phyloP scores from a whole-genome alignment of 305 asterid genomes.

The Fraxinus latifolia region DNA sequence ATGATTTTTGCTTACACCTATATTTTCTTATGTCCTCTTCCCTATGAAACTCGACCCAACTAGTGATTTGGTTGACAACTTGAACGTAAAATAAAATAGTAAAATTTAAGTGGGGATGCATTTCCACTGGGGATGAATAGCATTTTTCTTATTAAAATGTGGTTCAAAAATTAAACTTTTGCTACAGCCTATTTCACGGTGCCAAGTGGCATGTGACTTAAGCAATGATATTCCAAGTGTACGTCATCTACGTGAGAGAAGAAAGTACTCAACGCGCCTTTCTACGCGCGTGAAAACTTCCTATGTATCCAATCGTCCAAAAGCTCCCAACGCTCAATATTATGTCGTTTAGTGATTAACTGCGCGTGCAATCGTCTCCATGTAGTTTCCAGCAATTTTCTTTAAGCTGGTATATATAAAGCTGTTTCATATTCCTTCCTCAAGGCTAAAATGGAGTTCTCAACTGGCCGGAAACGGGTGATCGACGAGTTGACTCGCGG shows the following conservation, averaged over 20 bases:
- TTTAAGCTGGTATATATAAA: background rate
- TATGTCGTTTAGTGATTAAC: background rate
- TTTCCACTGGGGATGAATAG: too few species aligned
- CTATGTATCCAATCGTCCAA: background rate
- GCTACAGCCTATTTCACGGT: background rate
- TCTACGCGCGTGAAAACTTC: background rate
- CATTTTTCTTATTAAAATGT: too few species aligned
- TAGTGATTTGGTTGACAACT: background rate
- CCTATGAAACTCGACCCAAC: too few species aligned
- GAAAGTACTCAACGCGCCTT: conserved; percentile 27
- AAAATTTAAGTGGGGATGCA: too few species aligned
- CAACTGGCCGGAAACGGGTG: conserved; percentile 28
- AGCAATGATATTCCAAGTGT: conserved; percentile 9
- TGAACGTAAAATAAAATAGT: background rate
- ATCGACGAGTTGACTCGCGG: conserved; percentile 47
- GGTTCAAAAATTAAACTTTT: too few species aligned
- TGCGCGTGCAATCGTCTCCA: conserved; percentile 23
- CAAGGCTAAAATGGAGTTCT: conserved; percentile 5
- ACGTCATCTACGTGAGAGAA: conserved; percentile 26
- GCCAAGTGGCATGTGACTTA: conserved; percentile 15
- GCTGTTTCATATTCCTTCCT: background rate
- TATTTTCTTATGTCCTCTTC: too few species aligned
- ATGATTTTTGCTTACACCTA: too few species aligned
- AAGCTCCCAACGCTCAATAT: background rate
- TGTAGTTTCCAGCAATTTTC: conserved; percentile 37